Conservation (phyloP, 1,284 basidiomycete genomes). For the Anthracocystis setariae region DNA sequence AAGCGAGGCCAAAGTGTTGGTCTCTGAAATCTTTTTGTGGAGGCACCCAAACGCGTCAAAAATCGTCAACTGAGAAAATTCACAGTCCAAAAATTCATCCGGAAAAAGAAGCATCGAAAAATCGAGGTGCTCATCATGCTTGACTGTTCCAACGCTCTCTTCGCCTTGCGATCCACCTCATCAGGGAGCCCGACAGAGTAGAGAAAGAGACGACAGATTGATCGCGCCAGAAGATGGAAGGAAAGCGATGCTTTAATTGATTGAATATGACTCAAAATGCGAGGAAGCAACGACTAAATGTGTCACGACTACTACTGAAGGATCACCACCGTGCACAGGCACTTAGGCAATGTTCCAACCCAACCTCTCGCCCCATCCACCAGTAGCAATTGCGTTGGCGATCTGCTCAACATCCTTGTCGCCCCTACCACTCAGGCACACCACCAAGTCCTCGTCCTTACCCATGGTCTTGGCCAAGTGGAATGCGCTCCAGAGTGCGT, state of each 20-base stretch:
- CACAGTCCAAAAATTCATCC: neutral
- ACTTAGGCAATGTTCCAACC: slow-evolving; percentile 57
- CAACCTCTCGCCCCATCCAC: slow-evolving; percentile 63
- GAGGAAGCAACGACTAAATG: no score
- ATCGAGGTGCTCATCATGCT: no score
- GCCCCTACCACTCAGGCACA: slow-evolving; percentile 77
- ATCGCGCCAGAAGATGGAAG: no score
- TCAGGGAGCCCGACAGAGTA: no score
- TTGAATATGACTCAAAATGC: no score
- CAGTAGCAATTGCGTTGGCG: slow-evolving; percentile 71
- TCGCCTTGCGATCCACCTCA: no score
- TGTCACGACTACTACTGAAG: no score
- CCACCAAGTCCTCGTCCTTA: slow-evolving; percentile 86
- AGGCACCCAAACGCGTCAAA: slow-evolving; percentile 1
- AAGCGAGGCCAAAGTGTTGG: slow-evolving; percentile 25
- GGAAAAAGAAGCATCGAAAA: neutral
- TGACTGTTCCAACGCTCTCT: no score
- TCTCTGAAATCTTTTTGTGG: slow-evolving; percentile 8
- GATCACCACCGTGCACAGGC: neutral
- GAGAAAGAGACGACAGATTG: no score
- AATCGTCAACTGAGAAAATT: slow-evolving; percentile 1
- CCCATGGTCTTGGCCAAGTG: slow-evolving; percentile 84
- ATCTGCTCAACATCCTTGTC: slow-evolving; percentile 96
- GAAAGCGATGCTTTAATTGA: neutral
- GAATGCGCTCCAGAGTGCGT: slow-evolving; percentile 92